A percentile compares a stretch with the other conserved stretches of the same genome.
These are phyloP conservation scores for Penicillium cinerascens DNA, from an alignment of 495 filamentous ascomycete species.

Conservation along the genomic window DNA sequence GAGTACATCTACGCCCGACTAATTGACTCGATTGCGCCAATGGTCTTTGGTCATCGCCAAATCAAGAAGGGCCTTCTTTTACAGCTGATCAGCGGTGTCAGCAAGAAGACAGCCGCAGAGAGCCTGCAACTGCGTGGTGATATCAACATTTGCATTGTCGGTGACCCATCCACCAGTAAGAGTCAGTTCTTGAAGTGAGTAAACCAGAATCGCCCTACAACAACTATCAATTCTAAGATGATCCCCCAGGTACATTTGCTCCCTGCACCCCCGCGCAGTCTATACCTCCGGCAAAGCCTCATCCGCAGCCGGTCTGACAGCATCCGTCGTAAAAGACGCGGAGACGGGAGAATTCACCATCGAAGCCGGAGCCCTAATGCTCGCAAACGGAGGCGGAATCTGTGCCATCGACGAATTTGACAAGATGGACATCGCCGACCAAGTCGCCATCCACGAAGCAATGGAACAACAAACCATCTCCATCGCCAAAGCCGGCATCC, in stretches of 20 bases:
- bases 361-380: slow-evolving; percentile 96
- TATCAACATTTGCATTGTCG: slow-evolving; percentile 98
- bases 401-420: slow-evolving; percentile 99
- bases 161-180: slow-evolving; percentile 96
- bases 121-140: slow-evolving; percentile 93
- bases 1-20: slow-evolving; percentile 93
- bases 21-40: slow-evolving; percentile 92
- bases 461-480: slow-evolving; percentile 99
- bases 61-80: slow-evolving; percentile 96
- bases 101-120: slow-evolving; percentile 78
- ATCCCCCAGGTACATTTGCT: slow-evolving; percentile 71
- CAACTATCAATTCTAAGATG: not conserved
- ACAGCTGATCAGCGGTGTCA: slow-evolving; percentile 88
- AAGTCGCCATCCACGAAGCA: slow-evolving; percentile 99
- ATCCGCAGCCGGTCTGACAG: slow-evolving; percentile 94
- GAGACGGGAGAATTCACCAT: slow-evolving; percentile 99
- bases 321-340: slow-evolving; percentile 95
- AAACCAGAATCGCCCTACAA: not conserved
- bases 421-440: slow-evolving; percentile 98
- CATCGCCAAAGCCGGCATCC: slow-evolving; percentile 97
- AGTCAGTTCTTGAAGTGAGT: slow-evolving; percentile 90
- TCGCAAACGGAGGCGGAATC: slow-evolving; percentile 75
- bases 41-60: slow-evolving; percentile 94
- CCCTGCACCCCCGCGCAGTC: slow-evolving; percentile 89
- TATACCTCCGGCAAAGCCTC: slow-evolving; percentile 99